Conservation (phyloP, 208 protist genomes). For the Leishmania tarentolae region DNA sequence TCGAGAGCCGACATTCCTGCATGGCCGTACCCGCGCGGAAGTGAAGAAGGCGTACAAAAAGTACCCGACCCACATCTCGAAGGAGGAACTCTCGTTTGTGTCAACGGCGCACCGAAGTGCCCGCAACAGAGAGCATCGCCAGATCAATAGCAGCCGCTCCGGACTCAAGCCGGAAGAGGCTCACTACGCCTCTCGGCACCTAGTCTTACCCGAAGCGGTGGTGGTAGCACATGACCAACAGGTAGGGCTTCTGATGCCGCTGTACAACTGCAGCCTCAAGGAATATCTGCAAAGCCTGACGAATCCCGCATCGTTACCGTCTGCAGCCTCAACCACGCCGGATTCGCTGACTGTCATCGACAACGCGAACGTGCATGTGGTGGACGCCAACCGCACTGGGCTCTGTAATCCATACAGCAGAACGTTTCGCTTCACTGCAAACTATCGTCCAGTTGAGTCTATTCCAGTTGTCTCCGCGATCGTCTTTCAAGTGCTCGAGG, state of each 20-base stretch:
- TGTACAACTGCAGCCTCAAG: constrained; percentile 72
- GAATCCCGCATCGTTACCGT: not conserved
- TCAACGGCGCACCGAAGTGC: constrained; percentile 27
- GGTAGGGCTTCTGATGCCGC: constrained; percentile 72
- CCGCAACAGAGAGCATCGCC: constrained; percentile 12
- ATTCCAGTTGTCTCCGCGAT: constrained; percentile 55
- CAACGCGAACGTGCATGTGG: not conserved
- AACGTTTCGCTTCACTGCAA: constrained; percentile 5
- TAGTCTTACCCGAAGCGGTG: constrained; percentile 69
- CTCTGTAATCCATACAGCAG: not conserved
- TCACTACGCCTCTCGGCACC: constrained; percentile 36
- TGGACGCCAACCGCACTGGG: not conserved
- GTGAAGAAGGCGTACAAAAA: constrained; percentile 38
- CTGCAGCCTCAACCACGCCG: not conserved
- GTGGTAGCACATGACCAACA: constrained; percentile 34
- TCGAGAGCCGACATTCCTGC: not conserved
- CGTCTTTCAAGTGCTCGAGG: constrained; percentile 67
- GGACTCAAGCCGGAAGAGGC: constrained; percentile 21
- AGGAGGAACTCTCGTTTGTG: constrained; percentile 40
- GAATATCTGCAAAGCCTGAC: constrained; percentile 43
- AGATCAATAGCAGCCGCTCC: constrained; percentile 17
- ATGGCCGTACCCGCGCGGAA: too few species aligned
- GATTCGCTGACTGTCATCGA: not conserved
- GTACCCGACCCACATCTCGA: constrained; percentile 37
- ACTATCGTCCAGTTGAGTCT: constrained; percentile 47